A percentile compares a stretch with the other conserved stretches of the same genome.
phyloP scores from a whole-genome alignment of 1,139 yeast species.

The Yamadazyma pseudoaaseri region DNA sequence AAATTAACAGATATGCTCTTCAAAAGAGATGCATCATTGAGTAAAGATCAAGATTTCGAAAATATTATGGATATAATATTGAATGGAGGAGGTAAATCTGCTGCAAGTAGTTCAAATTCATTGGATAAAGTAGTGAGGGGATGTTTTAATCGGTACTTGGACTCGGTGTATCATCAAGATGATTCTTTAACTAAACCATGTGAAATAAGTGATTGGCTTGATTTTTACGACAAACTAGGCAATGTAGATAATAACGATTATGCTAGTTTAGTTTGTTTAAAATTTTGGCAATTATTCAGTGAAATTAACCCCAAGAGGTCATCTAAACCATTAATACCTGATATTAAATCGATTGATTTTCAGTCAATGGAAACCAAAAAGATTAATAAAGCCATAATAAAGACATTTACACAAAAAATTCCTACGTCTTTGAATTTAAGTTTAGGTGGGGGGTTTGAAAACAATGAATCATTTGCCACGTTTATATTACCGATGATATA shows the following conservation, averaged over 20 bases:
- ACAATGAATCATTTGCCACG: conserved; percentile 27
- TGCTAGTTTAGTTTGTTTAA: conserved; percentile 56
- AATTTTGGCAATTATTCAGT: conserved; percentile 64
- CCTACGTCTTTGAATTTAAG: conserved; percentile 28
- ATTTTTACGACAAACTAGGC: conserved; percentile 57
- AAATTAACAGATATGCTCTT: conserved; percentile 54
- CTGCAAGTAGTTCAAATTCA: conserved; percentile 43
- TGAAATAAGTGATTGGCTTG: conserved; percentile 73
- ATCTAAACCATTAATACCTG: conserved; percentile 29
- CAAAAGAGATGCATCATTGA: conserved; percentile 45
- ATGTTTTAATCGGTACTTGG: conserved; percentile 65
- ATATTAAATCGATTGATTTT: conserved; percentile 44
- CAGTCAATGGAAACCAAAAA: conserved; percentile 34
- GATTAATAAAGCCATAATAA: conserved; percentile 27
- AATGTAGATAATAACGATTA: conserved; percentile 53
- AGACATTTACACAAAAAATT: conserved; percentile 23
- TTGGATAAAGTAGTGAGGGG: conserved; percentile 70
- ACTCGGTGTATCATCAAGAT: conserved; percentile 57
- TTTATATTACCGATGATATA: conserved; percentile 48
- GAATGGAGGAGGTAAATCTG: conserved; percentile 39
- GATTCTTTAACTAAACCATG: conserved; percentile 62
- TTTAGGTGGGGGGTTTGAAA: conserved; percentile 26
- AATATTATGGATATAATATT: conserved; percentile 33
- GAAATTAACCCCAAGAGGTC: conserved; percentile 46
- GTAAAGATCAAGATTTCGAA: conserved; percentile 48